Evolutionary conservation across 306 rosid species (phyloP).

Genomic region (Trichosanthes cucumerina): DNA sequence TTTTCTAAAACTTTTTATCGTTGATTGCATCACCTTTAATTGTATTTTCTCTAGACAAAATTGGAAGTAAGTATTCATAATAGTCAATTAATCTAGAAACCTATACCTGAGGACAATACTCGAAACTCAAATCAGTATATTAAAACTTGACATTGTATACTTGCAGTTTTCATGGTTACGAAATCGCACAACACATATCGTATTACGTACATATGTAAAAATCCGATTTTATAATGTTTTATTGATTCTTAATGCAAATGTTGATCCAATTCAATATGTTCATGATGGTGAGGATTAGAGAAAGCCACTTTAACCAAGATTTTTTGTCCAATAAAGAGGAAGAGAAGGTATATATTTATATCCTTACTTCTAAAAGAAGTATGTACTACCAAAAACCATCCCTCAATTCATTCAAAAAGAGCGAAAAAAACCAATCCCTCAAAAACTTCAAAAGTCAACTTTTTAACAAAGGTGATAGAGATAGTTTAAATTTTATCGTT

Average conservation of each 20-base stretch:
- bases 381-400: background rate
- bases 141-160: no score
- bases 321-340: background rate
- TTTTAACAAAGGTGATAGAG: background rate
- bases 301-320: conserved; percentile 3
- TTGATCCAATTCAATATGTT: background rate
- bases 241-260: background rate
- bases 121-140: no score
- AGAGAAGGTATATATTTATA: background rate
- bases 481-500: background rate
- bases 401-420: no score
- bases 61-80: no score
- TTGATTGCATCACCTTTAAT: no score
- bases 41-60: no score
- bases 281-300: background rate
- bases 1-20: no score
- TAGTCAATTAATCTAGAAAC: no score
- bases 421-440: background rate
- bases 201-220: no score
- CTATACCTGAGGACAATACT: no score
- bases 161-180: no score
- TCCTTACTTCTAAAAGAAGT: background rate
- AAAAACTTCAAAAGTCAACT: background rate
- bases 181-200: no score
- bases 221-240: background rate